phyloP scores from a whole-genome alignment of 441 rosid genomes.

The Bocquillonia castaneifolia region DNA sequence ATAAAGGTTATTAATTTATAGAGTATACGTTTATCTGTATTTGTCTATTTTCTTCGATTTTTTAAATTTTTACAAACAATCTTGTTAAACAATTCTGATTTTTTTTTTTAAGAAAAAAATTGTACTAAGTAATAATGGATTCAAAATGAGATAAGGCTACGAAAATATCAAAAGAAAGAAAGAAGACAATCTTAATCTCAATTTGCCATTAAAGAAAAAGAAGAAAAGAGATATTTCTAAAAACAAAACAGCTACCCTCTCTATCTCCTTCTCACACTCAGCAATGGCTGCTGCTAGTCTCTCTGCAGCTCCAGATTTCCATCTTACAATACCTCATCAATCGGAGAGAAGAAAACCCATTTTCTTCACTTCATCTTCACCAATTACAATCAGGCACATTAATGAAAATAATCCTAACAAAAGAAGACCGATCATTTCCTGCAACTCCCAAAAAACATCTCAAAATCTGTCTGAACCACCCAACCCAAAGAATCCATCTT shows the following conservation, averaged over 20 bases:
- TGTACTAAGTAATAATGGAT: too few relatives aligned
- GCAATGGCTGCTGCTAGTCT: slow-evolving; percentile 74
- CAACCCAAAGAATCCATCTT: slow-evolving; percentile 46
- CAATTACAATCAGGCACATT: slow-evolving; percentile 23
- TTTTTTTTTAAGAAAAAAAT: too few relatives aligned
- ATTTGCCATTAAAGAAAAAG: not conserved
- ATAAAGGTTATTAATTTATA: too few relatives aligned
- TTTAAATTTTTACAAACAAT: too few relatives aligned
- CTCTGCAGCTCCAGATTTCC: slow-evolving; percentile 57
- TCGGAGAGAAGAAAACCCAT: slow-evolving; percentile 37
- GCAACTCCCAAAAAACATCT: slow-evolving; percentile 36
- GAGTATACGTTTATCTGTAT: too few relatives aligned
- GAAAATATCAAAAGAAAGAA: too few relatives aligned
- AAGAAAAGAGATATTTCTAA: slow-evolving; percentile 5
- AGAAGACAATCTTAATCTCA: too few relatives aligned
- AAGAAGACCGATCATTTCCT: slow-evolving; percentile 42
- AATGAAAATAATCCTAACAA: slow-evolving; percentile 18
- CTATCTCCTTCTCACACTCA: slow-evolving; percentile 2
- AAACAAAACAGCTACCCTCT: not conserved
- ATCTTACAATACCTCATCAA: slow-evolving; percentile 30
- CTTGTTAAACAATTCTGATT: too few relatives aligned
- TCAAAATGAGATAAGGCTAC: too few relatives aligned
- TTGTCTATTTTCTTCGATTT: too few relatives aligned
- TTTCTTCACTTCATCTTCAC: slow-evolving; percentile 31
- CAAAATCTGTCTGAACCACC: slow-evolving; percentile 33